Conservation (phyloP, 768 basidiomycete genomes). For the Trametes elegans region DNA sequence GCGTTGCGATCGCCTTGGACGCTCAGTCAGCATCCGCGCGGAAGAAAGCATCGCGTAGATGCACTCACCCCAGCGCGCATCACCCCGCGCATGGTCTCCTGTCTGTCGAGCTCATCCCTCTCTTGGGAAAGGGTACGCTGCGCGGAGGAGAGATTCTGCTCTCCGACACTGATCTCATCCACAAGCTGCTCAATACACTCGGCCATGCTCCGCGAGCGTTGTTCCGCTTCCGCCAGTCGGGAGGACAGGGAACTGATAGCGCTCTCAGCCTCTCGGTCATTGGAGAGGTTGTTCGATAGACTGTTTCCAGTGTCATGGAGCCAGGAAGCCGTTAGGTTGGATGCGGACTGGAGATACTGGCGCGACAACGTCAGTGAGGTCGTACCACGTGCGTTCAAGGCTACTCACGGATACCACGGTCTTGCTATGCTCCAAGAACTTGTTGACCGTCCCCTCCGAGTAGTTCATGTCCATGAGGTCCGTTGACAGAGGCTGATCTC, state of each 20-base stretch:
- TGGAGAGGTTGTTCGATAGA: background rate
- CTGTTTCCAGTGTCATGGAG: background rate
- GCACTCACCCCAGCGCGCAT: background rate
- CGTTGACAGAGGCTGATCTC: background rate
- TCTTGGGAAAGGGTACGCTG: background rate
- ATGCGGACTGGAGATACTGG: background rate
- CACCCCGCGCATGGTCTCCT: background rate
- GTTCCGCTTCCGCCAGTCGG: background rate
- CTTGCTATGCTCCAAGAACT: background rate
- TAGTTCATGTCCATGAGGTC: background rate
- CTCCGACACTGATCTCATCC: background rate
- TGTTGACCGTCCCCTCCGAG: background rate
- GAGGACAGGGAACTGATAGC: background rate
- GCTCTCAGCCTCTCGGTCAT: background rate
- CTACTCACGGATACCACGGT: background rate
- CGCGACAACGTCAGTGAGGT: background rate
- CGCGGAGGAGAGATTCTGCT: background rate
- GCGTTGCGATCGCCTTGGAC: background rate
- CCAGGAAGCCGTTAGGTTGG: background rate
- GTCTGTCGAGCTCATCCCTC: background rate
- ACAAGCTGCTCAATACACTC: background rate
- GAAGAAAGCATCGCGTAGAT: background rate
- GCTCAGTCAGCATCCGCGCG: background rate
- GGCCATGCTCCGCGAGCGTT: background rate
- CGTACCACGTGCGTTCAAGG: background rate